These are phyloP conservation scores for Macaranga tanarius DNA, from an alignment of 441 rosid genomes.

Conservation along the genomic window DNA sequence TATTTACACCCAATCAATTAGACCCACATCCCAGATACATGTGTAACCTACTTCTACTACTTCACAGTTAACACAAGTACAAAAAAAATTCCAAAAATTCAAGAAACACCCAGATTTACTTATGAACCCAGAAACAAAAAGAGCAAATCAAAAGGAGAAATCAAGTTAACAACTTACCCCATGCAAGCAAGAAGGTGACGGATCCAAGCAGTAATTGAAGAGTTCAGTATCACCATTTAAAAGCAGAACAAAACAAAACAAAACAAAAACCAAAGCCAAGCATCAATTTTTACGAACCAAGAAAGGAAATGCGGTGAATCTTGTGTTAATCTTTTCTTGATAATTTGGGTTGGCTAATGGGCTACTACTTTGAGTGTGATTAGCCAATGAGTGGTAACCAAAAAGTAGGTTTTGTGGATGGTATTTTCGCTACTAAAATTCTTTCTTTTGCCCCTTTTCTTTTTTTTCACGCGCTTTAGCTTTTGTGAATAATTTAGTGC, in stretches of 20 bases:
- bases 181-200: conserved; percentile 26
- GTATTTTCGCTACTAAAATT: too few relatives aligned
- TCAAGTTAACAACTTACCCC: conserved; percentile 43
- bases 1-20: not conserved
- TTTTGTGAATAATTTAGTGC: not conserved
- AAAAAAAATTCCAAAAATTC: not conserved
- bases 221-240: conserved; percentile 40
- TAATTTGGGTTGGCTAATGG: too few relatives aligned
- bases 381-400: not conserved
- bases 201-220: conserved; percentile 20
- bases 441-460: not conserved
- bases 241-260: too few relatives aligned
- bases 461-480: conserved; percentile 3
- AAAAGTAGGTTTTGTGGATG: too few relatives aligned
- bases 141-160: not conserved
- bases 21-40: not conserved
- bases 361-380: not conserved
- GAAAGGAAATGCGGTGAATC: not conserved
- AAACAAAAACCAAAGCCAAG: not conserved
- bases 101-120: not conserved
- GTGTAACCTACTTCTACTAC: not conserved
- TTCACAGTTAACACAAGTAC: not conserved
- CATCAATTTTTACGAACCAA: not conserved
- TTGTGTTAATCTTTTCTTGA: not conserved
- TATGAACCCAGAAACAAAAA: not conserved